A percentile compares a stretch with the other conserved stretches of the same genome.
phyloP scores from a whole-genome alignment of 2,329 filamentous ascomycete species.

The Venturia carpophila region DNA sequence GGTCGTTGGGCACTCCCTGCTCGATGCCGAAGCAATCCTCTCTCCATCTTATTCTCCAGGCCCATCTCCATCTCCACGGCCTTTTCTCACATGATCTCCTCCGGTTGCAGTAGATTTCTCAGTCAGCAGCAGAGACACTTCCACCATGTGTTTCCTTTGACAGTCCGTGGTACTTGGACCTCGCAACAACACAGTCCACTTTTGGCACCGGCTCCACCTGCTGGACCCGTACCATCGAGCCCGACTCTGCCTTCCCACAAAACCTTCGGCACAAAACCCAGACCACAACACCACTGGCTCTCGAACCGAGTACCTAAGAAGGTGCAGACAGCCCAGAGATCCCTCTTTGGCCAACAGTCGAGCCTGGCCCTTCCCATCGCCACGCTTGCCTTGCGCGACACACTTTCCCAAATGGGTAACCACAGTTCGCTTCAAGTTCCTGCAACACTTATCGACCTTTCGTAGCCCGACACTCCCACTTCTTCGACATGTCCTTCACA shows the following conservation, averaged over 20 bases:
- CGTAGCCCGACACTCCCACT: not conserved
- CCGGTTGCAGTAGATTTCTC: no score
- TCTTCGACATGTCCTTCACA: conserved; percentile 1
- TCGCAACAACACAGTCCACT: not conserved
- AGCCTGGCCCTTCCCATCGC: not conserved
- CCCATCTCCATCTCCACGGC: not conserved
- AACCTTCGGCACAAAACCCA: not conserved
- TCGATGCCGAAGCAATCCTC: not conserved
- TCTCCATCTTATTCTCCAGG: no score
- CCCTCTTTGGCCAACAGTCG: not conserved
- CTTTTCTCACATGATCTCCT: no score
- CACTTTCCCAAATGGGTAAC: conserved; percentile 12
- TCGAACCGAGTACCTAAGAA: not conserved
- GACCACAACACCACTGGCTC: not conserved
- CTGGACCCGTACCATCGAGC: not conserved
- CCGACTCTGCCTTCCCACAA: not conserved
- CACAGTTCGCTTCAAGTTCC: not conserved
- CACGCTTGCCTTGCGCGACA: not conserved
- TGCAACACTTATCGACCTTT: not conserved
- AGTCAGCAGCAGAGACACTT: no score
- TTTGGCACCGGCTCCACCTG: not conserved
- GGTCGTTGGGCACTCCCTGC: not conserved
- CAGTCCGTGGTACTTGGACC: not conserved
- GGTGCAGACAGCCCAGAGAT: not conserved
- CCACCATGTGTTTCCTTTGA: not conserved